Evolutionary conservation across 345 rosid species (phyloP), one percentile per base, ranked within the genome.

Genomic region (Alliaria petiolata): DNA sequence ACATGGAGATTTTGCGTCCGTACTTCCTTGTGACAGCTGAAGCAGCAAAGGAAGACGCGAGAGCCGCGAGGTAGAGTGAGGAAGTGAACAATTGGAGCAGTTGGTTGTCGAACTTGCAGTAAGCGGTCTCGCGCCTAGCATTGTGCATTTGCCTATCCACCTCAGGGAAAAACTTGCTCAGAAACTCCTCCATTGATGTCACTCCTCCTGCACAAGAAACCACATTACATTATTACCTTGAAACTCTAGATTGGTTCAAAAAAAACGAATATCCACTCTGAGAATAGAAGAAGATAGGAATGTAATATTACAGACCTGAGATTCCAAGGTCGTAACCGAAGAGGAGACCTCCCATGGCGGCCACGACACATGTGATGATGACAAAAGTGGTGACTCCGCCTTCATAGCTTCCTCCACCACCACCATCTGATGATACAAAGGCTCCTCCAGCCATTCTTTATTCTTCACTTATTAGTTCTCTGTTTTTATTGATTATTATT

Each of bases 261-360:
- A 33, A 31, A 15, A 55, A 12, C n/a, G 60, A 33, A 36, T 16
- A 22, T 30, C 58, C 60, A 30, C 38, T 31, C 40, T 1, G 17
- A 54, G 22, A 31, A 4, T 15, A 16, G 17, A 49, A 47, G 35
- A 69, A 46, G 49, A 14, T 8, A 22, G 25, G 45, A 35, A 26
- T 20, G 13, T 40, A 7, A 13, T 47, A 39, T 38, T 39, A 55
- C 65, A 8, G 6, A 77, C 80, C 80, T 62, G 89, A 85, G 69
- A 85, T 83, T 31, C 89, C 89, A 36, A 83, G 65, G 39, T 85
- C 89, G 16, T 85, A 85, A 16, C 89, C 86, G 4, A 83, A 85
- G 73, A 83, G 82, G 47, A 85, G 83, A 40, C 89, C 89, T 25
- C 89, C 89, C 79, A 81, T 72, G 26, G 89, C 85, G 1, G 89